These are phyloP conservation scores for Aspergillus fijiensis DNA, from an alignment of 2,329 filamentous ascomycete species.

Conservation along the genomic window DNA sequence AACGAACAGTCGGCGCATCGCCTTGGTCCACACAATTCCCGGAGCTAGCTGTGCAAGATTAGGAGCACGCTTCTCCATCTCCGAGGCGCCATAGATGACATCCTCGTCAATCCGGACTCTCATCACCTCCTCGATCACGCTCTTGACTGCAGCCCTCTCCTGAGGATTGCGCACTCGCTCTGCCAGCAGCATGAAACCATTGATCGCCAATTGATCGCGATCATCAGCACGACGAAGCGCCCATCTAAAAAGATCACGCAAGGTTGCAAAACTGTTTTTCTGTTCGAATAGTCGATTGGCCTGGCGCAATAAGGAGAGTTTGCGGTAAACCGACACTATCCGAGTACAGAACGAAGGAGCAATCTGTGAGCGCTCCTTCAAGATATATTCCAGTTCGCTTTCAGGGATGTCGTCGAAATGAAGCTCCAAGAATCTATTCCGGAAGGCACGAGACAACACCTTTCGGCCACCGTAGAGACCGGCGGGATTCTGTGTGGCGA, in stretches of 20 bases:
- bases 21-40: conserved; percentile 84
- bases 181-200: conserved; percentile 94
- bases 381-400: conserved; percentile 84
- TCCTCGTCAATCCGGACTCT: conserved; percentile 77
- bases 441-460: conserved; percentile 86
- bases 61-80: conserved; percentile 57
- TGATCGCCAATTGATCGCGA: conserved; percentile 81
- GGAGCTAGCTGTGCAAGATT: conserved; percentile 37
- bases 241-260: conserved; percentile 96
- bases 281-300: conserved; percentile 91
- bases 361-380: conserved; percentile 84
- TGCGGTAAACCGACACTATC: conserved; percentile 92
- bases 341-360: conserved; percentile 86
- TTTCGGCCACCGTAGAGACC: conserved; percentile 95
- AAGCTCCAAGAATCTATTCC: conserved; percentile 93
- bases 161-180: conserved; percentile 91
- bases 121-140: conserved; percentile 86
- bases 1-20: conserved; percentile 88
- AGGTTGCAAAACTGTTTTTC: conserved; percentile 93
- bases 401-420: conserved; percentile 99
- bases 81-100: conserved; percentile 66
- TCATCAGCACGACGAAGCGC: conserved; percentile 80
- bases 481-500: conserved; percentile 95
- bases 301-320: conserved; percentile 85
- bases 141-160: conserved; percentile 80